Conservation (phyloP, 257 asterid species). For the Fraxinus anomala region DNA sequence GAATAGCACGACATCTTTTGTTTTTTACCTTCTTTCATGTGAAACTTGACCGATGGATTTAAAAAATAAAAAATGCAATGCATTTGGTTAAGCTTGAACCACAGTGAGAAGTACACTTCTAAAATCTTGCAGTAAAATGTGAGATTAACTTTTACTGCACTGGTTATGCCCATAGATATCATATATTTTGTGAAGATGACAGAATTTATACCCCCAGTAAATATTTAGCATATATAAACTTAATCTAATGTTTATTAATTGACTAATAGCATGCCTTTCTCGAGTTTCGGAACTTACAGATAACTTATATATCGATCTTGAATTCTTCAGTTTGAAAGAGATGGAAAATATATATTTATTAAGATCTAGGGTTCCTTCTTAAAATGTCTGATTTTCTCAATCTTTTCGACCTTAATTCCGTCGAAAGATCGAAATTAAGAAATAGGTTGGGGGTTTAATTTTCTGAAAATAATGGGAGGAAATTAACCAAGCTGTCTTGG, state of each 20-base stretch:
- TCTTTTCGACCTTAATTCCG: too few relatives aligned
- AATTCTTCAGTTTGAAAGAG: neutral
- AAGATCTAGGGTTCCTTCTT: too few relatives aligned
- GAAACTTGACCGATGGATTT: neutral
- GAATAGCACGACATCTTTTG: too few relatives aligned
- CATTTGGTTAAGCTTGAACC: neutral
- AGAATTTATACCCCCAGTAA: neutral
- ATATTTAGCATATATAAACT: neutral
- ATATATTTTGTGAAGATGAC: neutral
- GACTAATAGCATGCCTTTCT: neutral
- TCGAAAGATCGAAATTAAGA: too few relatives aligned
- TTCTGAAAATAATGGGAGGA: too few relatives aligned
- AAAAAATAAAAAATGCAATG: neutral
- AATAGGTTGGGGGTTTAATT: too few relatives aligned
- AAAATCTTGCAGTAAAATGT: neutral
- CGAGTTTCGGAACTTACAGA: slow-evolving; percentile 19
- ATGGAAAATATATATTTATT: slow-evolving; percentile 4
- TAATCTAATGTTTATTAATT: too few relatives aligned
- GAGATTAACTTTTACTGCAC: neutral
- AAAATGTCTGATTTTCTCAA: too few relatives aligned
- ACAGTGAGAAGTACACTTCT: neutral
- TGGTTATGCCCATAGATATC: neutral
- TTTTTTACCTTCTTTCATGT: neutral
- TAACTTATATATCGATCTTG: neutral
- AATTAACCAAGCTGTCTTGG: too few relatives aligned